Evolutionary conservation across 495 filamentous ascomycete species (phyloP).

Genomic region (Lepidopterella palustris): DNA sequence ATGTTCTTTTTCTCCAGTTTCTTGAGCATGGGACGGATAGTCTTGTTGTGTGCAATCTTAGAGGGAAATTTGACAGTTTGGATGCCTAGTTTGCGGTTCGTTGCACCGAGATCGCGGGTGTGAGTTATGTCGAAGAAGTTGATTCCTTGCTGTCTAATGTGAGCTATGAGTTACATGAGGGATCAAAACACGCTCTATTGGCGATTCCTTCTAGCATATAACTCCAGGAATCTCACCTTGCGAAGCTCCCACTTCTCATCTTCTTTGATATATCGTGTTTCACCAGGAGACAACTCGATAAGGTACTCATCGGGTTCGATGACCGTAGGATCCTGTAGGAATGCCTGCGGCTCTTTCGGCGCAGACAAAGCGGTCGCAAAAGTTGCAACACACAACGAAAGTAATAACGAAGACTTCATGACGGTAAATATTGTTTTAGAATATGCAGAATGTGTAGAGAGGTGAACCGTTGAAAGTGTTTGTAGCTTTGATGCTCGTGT

Average conservation of each 20-base stretch:
- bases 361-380: conserved; percentile 16
- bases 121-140: conserved; percentile 96
- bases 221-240: conserved; percentile 51
- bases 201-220: background rate
- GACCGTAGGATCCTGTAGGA: conserved; percentile 18
- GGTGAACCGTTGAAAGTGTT: background rate
- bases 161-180: conserved; percentile 8
- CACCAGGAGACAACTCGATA: conserved; percentile 82
- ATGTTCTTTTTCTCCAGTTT: conserved; percentile 71
- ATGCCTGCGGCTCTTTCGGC: conserved; percentile 14
- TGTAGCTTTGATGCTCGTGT: background rate
- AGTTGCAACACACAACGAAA: conserved; percentile 16
- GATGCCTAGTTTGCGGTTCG: conserved; percentile 32
- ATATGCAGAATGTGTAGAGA: background rate
- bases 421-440: too few relatives aligned
- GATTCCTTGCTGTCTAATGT: conserved; percentile 57
- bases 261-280: conserved; percentile 80
- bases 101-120: conserved; percentile 49
- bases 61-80: conserved; percentile 56
- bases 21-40: conserved; percentile 58
- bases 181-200: background rate
- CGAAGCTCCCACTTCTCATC: conserved; percentile 91
- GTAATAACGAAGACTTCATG: conserved; percentile 24
- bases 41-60: conserved; percentile 57
- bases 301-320: conserved; percentile 52